Evolutionary conservation across 1,284 basidiomycete genomes (phyloP), one percentile per base, ranked within the genome.

Genomic region (Xerocomus nothofagi): DNA sequence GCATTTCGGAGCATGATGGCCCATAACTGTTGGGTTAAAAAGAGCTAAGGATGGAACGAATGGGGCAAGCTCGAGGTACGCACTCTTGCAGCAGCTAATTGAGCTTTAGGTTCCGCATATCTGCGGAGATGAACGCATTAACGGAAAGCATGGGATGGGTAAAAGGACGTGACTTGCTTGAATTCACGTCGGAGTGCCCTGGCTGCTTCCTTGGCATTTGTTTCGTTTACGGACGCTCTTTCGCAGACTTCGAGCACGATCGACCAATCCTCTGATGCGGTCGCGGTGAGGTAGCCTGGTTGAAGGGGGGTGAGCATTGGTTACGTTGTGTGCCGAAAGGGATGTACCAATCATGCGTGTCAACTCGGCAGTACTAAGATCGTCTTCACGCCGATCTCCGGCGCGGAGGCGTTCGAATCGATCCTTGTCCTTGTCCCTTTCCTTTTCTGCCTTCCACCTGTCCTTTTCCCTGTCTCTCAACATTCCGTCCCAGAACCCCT

Each of bases 1-100:
- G 80, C 84, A 57, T 91, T 89, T 29, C 82, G 80, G 17, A 91
- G 74, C 82, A 91, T 87, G 54, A 91, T 83, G 3, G 86, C 88
- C 88, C 88, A 91, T n/a, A 91, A 64, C 87, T 89, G 50, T 37
- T 44, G 30, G 23, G 44, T 43, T n/a, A 41, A 38, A 44, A 52
- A 21, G 49, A 27, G 24, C 44, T 50, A 18, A 54, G 48, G 39
- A 41, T 27, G 31, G 43, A 11, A 39, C 18, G 17, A 44, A 47
- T 3, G 34, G 23, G 34, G 30, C 3, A 44, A 24, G 18, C 1
- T 9, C 14, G 24, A 30, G 44, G 21, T 14, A 71, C 82, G 39
- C 61, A 86, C 86, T 54, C 83, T 71, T 21, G 85, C 84, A 34
- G 86, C 86, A 17, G 86, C 82, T 10, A 89, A 70, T 65, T 88